These are phyloP conservation scores for Erythrophleum fordii DNA, from an alignment of 306 rosid genomes.

Conservation along the genomic window DNA sequence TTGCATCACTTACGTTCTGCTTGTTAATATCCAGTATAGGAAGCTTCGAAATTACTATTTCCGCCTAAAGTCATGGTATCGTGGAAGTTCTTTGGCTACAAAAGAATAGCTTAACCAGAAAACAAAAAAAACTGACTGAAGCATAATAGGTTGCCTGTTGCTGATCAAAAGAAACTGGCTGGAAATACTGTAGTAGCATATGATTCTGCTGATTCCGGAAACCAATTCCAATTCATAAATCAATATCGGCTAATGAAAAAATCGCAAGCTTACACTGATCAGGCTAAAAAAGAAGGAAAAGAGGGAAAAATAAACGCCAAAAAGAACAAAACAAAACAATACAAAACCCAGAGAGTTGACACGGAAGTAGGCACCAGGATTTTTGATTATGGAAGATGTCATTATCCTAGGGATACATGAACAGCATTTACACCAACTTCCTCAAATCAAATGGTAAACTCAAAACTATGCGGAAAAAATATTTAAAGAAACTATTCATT, in stretches of 20 bases:
- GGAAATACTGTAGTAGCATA: background rate
- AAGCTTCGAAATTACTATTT: background rate
- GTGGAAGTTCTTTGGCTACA: background rate
- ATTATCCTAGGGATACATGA: constrained; percentile 39
- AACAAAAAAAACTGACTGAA: background rate
- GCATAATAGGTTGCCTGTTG: background rate
- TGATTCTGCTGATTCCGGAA: background rate
- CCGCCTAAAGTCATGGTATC: background rate
- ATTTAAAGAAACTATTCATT: constrained; percentile 38
- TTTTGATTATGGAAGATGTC: constrained; percentile 35
- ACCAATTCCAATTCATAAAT: background rate
- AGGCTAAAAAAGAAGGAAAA: background rate
- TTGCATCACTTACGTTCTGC: background rate
- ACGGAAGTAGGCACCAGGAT: background rate
- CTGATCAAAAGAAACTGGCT: background rate
- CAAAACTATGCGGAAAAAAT: constrained; percentile 18
- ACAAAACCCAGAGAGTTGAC: background rate
- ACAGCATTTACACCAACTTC: constrained; percentile 59
- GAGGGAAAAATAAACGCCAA: too few relatives aligned
- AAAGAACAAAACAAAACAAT: background rate
- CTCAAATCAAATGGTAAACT: constrained; percentile 37
- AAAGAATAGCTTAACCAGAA: background rate
- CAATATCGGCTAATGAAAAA: background rate
- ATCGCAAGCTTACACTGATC: background rate
- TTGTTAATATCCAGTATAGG: background rate